Evolutionary conservation across 2,329 filamentous ascomycete species (phyloP).

Genomic region (Gnomoniopsis sp.): DNA sequence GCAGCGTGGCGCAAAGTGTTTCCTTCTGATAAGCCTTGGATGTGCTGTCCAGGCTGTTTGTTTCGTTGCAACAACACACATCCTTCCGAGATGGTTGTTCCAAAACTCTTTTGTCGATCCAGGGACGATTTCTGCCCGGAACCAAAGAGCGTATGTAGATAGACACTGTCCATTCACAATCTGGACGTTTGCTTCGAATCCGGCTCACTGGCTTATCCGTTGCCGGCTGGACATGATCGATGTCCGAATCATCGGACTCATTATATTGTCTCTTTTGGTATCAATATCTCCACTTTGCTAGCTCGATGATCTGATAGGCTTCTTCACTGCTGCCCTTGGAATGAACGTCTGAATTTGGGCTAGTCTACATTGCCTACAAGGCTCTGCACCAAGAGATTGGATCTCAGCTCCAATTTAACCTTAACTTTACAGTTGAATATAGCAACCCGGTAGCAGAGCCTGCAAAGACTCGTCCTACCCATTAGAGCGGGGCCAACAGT

Average conservation of each 20-base stretch:
- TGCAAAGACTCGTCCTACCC: too few species aligned
- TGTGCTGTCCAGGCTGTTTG: not conserved
- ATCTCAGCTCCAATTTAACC: not conserved
- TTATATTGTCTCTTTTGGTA: not conserved
- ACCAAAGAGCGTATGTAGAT: not conserved
- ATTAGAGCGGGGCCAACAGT: too few species aligned
- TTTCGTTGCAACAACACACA: not conserved
- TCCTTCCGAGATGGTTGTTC: not conserved
- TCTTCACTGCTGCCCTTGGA: not conserved
- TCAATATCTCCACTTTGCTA: not conserved
- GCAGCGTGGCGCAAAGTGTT: constrained; percentile 1
- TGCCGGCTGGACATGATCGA: not conserved
- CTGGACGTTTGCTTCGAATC: constrained; percentile 1
- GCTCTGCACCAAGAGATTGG: constrained; percentile 1
- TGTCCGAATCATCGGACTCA: not conserved
- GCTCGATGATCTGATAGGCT: not conserved
- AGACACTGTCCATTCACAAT: constrained; percentile 1
- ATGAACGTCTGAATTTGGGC: too few species aligned
- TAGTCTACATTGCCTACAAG: too few species aligned
- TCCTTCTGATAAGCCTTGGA: not conserved
- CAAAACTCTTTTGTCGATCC: not conserved
- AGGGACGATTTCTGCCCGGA: not conserved
- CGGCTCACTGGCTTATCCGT: constrained; percentile 6
- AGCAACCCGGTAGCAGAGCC: too few species aligned
- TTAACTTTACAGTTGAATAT: not conserved